Percentiles rank a stretch among this genome's conserved stretches.
These are phyloP conservation scores for Fusarium torreyae DNA, from an alignment of 2,329 filamentous ascomycete genomes.

Conservation along the genomic window DNA sequence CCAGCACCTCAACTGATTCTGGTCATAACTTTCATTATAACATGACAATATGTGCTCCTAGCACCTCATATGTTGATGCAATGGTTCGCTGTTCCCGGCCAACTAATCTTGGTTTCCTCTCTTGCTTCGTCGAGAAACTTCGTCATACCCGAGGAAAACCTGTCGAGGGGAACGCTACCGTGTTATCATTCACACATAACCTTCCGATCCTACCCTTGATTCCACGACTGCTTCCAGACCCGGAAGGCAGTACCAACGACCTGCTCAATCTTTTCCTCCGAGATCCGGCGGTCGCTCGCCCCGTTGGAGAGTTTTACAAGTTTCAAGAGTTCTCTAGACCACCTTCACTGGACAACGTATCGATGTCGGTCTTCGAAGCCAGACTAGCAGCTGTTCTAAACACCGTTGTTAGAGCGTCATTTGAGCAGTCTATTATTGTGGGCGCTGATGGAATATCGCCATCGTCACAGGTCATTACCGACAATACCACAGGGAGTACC, in stretches of 20 bases:
- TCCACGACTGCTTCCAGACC: not conserved
- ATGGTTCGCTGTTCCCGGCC: not conserved
- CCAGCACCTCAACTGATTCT: not conserved
- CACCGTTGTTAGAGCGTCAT: not conserved
- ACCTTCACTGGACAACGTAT: not conserved
- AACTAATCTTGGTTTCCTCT: not conserved
- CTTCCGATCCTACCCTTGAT: not conserved
- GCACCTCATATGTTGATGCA: not conserved
- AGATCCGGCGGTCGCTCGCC: not conserved
- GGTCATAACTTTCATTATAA: not conserved
- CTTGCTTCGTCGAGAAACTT: not conserved
- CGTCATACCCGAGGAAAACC: not conserved
- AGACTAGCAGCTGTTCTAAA: not conserved
- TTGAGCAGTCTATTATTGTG: not conserved
- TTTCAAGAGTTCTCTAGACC: not conserved
- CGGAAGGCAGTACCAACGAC: not conserved
- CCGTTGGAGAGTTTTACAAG: not conserved
- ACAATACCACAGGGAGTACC: not conserved
- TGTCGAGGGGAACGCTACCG: not conserved
- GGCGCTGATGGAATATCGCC: too few species aligned
- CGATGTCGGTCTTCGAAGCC: not conserved
- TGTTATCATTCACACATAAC: not conserved
- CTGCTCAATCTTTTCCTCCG: not conserved
- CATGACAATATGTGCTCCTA: not conserved
- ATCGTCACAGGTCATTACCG: not conserved